phyloP scores from a whole-genome alignment of 768 basidiomycete species.

The Hericium alpestre region DNA sequence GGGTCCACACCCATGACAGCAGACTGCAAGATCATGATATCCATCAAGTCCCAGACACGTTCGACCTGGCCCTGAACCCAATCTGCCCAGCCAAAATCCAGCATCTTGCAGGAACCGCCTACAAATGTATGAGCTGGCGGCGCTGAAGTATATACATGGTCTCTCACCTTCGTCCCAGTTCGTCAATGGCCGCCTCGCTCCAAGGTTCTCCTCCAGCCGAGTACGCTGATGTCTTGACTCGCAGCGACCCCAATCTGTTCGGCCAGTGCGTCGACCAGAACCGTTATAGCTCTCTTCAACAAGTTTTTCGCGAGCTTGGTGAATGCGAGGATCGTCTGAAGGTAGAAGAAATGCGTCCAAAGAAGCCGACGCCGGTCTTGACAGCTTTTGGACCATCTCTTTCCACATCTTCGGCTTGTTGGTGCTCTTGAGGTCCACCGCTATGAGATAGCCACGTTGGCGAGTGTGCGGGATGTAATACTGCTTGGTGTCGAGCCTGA shows the following conservation, averaged over 20 bases:
- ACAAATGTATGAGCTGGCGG: background rate
- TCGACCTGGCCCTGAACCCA: constrained; percentile 92
- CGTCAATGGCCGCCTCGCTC: constrained; percentile 76
- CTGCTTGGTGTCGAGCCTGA: constrained; percentile 74
- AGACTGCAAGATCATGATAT: constrained; percentile 77
- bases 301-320: constrained; percentile 78
- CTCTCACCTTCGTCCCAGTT: constrained; percentile 82
- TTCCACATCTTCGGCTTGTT: constrained; percentile 62
- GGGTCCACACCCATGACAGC: constrained; percentile 76
- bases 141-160: background rate
- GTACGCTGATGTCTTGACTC: constrained; percentile 87
- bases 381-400: constrained; percentile 48
- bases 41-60: constrained; percentile 91
- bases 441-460: constrained; percentile 79
- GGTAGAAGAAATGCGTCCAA: constrained; percentile 88
- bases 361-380: constrained; percentile 79
- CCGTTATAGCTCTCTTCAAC: constrained; percentile 57
- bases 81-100: constrained; percentile 87
- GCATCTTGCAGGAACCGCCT: constrained; percentile 78
- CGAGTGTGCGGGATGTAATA: constrained; percentile 95
- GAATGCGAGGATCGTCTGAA: constrained; percentile 85
- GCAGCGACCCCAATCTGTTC: constrained; percentile 86
- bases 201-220: constrained; percentile 73
- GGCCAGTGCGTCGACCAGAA: constrained; percentile 56
- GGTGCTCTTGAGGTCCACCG: constrained; percentile 55